Conservation (phyloP, 2,329 filamentous ascomycete species). For the Diplodia seriata region DNA sequence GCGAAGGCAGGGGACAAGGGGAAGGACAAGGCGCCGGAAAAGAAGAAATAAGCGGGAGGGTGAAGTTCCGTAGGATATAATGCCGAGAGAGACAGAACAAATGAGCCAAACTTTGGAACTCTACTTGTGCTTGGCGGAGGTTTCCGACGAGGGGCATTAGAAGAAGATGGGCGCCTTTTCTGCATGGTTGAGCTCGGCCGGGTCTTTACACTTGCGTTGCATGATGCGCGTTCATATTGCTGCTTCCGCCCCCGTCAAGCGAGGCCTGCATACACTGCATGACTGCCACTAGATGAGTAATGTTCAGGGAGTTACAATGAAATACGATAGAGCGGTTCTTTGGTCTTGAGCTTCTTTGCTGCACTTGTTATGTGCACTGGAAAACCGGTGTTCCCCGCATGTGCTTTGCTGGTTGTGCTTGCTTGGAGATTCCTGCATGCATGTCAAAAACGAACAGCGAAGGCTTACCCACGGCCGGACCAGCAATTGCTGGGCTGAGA, state of each 20-base stretch:
- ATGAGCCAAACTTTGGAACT: neutral
- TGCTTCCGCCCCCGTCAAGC: neutral
- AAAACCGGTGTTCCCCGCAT: neutral
- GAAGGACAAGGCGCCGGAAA: conserved; percentile 60
- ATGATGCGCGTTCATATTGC: conserved; percentile 1
- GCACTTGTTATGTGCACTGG: neutral
- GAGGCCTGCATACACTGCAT: neutral
- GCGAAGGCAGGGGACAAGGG: conserved; percentile 59
- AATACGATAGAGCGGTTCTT: conserved; percentile 28
- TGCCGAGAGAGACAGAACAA: neutral
- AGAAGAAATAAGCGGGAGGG: conserved; percentile 58
- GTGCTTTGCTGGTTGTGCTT: no score
- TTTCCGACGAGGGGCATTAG: neutral
- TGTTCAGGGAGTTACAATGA: conserved; percentile 14
- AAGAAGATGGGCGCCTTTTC: neutral
- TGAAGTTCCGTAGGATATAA: neutral
- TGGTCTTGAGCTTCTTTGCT: neutral
- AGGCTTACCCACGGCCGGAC: no score
- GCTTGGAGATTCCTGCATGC: no score
- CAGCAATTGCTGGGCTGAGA: no score
- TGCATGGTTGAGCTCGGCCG: conserved; percentile 5
- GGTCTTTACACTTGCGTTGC: conserved; percentile 6
- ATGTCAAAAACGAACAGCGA: no score
- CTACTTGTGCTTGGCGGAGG: neutral
- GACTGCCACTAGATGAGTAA: neutral